These are phyloP conservation scores for Astraeus odoratus DNA, from an alignment of 768 basidiomycete genomes.

Conservation along the genomic window DNA sequence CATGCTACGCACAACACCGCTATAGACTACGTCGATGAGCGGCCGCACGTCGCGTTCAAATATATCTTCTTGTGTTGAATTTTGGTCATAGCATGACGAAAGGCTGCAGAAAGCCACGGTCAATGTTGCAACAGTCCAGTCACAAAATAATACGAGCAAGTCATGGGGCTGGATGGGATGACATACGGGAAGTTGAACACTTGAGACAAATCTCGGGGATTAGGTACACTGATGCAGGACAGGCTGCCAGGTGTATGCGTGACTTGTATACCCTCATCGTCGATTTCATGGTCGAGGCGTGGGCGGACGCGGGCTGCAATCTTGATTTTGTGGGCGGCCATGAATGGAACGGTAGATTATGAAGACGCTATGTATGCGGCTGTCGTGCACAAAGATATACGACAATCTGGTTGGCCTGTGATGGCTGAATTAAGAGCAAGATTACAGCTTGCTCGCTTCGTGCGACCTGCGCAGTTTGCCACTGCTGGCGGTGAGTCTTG, in stretches of 20 bases:
- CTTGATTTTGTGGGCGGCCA: slow-evolving; percentile 47
- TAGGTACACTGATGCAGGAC: slow-evolving; percentile 56
- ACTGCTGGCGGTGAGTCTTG: too few species aligned
- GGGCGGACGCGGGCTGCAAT: slow-evolving; percentile 71
- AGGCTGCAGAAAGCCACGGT: slow-evolving; percentile 38
- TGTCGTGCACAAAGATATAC: background rate
- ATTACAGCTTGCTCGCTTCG: too few species aligned
- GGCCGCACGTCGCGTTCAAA: slow-evolving; percentile 72
- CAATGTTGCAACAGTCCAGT: slow-evolving; percentile 1
- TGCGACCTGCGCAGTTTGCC: too few species aligned
- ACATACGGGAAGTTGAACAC: slow-evolving; percentile 75
- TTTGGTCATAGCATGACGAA: slow-evolving; percentile 67
- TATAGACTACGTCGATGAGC: slow-evolving; percentile 69
- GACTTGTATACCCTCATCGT: slow-evolving; percentile 55
- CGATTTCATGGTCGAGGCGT: slow-evolving; percentile 50
- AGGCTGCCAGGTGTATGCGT: slow-evolving; percentile 34
- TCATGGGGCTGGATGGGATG: slow-evolving; percentile 1
- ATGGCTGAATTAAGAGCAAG: too few species aligned
- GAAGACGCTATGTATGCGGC: background rate
- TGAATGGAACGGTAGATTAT: slow-evolving; percentile 2
- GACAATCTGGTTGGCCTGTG: background rate
- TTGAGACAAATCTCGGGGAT: slow-evolving; percentile 62
- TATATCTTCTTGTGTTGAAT: slow-evolving; percentile 68
- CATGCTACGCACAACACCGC: slow-evolving; percentile 54
- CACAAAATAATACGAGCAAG: too few species aligned